Base-by-base conservation (phyloP, 2,329 filamentous ascomycete genomes). In the Diaporthe ampelina region DNA sequence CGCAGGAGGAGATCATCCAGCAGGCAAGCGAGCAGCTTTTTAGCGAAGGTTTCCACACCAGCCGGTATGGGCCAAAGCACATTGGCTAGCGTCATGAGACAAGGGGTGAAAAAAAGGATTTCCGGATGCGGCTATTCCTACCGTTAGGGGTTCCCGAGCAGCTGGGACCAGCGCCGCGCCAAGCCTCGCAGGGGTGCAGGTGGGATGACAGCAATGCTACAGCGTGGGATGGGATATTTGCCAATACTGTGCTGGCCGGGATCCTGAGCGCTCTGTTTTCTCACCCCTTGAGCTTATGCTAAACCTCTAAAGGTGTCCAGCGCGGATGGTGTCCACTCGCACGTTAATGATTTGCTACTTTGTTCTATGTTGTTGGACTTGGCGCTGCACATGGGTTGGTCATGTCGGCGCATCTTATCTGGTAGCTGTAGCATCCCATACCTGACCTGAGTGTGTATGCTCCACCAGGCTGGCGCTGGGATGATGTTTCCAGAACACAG, bases 51-150 rank as follows among this genome's bases (percentile, higher is more conserved):
- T 67, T 67, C 56, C 21, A 52, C 26, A 52, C 29, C 21, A n/a
- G 13, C 45, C 1, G 11, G 21, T 9, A 7, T 67, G 63, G 59
- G 43, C 24, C 63, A 45, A 52, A 19, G 21, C 32, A 52, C 13
- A 40, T 67, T 67, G 45, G 63, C 45, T 67, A 67, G 63, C 32
- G 63, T 52, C 63, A 67, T 67, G 2, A 67, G 32, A 32, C 45
- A 17, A 13, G 32, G 24, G 63, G 8, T 19, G 7, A 67, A 67
- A 67, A 67, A 52, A 52, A 26, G 21, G 63, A 52, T 26, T 52
- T 50, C 29, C 63, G 63, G 4, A 52, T 67, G 43, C 69, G 69
- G 56, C 56, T 71, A 71, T 71, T 71, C 69, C 56, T 71, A n/a
- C 69, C 69, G 26, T 71, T 52, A 71, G 69, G 69, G 69, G 69